A percentile compares a stretch with the other conserved stretches of the same genome.
Evolutionary conservation across 306 rosid species (phyloP).

Genomic region (barrel medic (Medicago truncatula)): DNA sequence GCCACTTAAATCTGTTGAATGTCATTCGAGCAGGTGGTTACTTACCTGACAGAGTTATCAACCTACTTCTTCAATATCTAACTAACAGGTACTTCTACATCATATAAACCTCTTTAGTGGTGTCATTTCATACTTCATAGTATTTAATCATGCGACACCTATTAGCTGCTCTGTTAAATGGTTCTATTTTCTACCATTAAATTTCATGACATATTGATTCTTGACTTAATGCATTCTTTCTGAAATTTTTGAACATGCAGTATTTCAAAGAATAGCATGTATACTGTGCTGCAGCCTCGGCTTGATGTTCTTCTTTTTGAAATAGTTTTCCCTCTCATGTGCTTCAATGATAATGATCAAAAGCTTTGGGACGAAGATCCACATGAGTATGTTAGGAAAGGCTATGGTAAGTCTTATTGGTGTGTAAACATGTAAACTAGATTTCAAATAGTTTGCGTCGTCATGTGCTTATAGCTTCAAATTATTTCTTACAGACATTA

Average conservation of each 20-base stretch:
- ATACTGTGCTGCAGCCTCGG: conserved; percentile 81
- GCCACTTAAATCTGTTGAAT: conserved; percentile 70
- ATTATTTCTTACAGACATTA: conserved; percentile 67
- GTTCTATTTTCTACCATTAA: conserved; percentile 8
- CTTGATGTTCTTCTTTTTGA: conserved; percentile 91
- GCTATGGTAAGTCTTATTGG: conserved; percentile 78
- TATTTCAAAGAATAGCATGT: conserved; percentile 89
- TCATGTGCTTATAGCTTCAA: conserved; percentile 37
- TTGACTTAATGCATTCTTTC: conserved; percentile 26
- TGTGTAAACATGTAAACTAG: conserved; percentile 23
- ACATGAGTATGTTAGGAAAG: conserved; percentile 97
- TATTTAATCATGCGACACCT: conserved; percentile 11
- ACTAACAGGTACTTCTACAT: conserved; percentile 73
- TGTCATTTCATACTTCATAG: conserved; percentile 9
- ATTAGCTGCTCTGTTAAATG: conserved; percentile 19
- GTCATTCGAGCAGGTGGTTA: conserved; percentile 74
- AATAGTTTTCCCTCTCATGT: conserved; percentile 92
- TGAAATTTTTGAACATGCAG: conserved; percentile 55
- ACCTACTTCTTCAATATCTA: conserved; percentile 85
- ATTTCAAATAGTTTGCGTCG: background rate
- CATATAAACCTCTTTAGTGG: background rate
- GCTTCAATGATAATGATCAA: conserved; percentile 89
- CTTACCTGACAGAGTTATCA: conserved; percentile 92
- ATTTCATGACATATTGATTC: conserved; percentile 26
- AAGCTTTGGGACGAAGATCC: conserved; percentile 99